Conservation (phyloP, 2,329 filamentous ascomycete species). For the Aspergillus tanneri region DNA sequence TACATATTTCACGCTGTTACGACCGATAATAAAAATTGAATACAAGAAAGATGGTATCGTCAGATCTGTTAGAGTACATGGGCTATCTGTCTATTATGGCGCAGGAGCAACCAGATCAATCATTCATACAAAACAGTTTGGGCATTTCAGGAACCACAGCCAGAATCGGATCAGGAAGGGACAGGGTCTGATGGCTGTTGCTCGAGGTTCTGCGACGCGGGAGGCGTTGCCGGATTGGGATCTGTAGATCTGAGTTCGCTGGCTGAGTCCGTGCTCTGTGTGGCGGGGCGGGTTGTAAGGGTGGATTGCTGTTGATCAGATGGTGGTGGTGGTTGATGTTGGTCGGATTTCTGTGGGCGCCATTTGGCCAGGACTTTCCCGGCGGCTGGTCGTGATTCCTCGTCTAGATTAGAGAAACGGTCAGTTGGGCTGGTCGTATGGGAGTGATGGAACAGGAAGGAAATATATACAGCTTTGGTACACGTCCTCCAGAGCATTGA, state of each 20-base stretch:
- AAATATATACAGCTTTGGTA: constrained; percentile 53
- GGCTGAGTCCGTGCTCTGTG: constrained; percentile 2
- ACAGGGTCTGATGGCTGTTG: neutral
- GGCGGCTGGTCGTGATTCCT: constrained; percentile 49
- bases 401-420: constrained; percentile 34
- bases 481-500: constrained; percentile 60
- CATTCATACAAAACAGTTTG: too few species aligned
- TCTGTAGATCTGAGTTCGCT: neutral
- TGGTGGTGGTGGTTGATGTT: constrained; percentile 19
- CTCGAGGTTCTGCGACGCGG: neutral
- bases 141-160: neutral
- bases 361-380: constrained; percentile 57
- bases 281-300: constrained; percentile 8
- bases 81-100: too few species aligned
- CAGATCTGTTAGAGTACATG: too few species aligned
- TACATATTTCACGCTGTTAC: too few species aligned
- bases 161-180: neutral
- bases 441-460: neutral
- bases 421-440: constrained; percentile 6
- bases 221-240: too few species aligned
- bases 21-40: too few species aligned
- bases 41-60: too few species aligned
- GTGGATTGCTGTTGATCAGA: constrained; percentile 14
- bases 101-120: too few species aligned
- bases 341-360: constrained; percentile 48